Conservation (phyloP, 495 filamentous ascomycete species). For the Polyplosphaeria fusca region DNA sequence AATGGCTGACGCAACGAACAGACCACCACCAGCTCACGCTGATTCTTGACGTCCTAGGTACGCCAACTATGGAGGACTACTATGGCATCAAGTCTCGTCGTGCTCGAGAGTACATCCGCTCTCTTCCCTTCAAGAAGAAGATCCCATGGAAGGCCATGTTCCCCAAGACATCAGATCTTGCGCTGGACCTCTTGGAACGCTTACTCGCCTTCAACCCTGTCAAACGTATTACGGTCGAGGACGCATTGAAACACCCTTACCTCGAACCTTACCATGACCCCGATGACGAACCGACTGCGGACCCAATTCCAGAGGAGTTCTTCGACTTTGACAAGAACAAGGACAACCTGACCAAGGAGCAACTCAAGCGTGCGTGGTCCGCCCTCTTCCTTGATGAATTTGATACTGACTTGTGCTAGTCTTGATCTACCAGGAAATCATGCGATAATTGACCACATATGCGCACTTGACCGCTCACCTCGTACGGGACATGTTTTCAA, state of each 20-base stretch:
- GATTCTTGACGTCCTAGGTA: slow-evolving; percentile 96
- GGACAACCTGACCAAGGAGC: slow-evolving; percentile 96
- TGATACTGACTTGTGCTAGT: slow-evolving; percentile 46
- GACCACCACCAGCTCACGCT: slow-evolving; percentile 98
- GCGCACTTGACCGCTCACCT: too few species aligned
- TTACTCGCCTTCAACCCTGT: slow-evolving; percentile 96
- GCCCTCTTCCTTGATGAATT: slow-evolving; percentile 7
- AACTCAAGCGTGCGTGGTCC: slow-evolving; percentile 75
- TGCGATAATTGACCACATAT: slow-evolving; percentile 77
- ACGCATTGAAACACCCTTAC: slow-evolving; percentile 95
- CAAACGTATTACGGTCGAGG: slow-evolving; percentile 97
- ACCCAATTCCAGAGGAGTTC: slow-evolving; percentile 96
- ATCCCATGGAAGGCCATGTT: slow-evolving; percentile 96
- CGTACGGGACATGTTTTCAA: too few species aligned
- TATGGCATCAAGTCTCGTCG: slow-evolving; percentile 99
- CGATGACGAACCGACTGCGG: slow-evolving; percentile 95
- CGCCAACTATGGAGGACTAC: slow-evolving; percentile 99
- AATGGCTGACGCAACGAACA: slow-evolving; percentile 42
- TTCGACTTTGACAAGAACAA: slow-evolving; percentile 99
- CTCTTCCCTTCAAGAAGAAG: slow-evolving; percentile 99
- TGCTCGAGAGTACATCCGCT: slow-evolving; percentile 97
- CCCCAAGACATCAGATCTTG: slow-evolving; percentile 91
- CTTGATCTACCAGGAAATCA: slow-evolving; percentile 97
- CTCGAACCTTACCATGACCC: slow-evolving; percentile 99
- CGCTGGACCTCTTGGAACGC: slow-evolving; percentile 91